A percentile compares a stretch with the other conserved stretches of the same genome.
Evolutionary conservation across 2,329 filamentous ascomycete genomes (phyloP).

Genomic region (Fusarium verticillioides): DNA sequence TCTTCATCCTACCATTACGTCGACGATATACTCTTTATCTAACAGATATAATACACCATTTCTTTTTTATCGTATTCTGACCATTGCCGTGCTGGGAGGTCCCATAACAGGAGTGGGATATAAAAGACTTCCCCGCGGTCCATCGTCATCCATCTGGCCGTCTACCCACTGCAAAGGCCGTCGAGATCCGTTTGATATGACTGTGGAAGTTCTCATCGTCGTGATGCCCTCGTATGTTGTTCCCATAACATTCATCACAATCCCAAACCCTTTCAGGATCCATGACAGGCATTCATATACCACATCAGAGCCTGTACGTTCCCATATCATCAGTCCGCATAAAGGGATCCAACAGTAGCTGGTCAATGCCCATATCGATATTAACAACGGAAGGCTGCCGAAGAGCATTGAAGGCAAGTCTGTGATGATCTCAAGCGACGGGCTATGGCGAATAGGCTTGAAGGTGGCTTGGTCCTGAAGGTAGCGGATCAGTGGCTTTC

Average conservation of each 20-base stretch:
- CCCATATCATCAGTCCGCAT: slow-evolving; percentile 33
- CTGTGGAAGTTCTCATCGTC: not conserved
- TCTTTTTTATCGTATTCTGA: not conserved
- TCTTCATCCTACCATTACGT: not conserved
- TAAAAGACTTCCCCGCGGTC: slow-evolving; percentile 17
- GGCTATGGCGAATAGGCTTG: slow-evolving; percentile 25
- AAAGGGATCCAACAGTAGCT: slow-evolving; percentile 36
- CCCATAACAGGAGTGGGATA: slow-evolving; percentile 14
- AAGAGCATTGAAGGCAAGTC: slow-evolving; percentile 33
- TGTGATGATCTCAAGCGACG: slow-evolving; percentile 20
- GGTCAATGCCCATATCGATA: slow-evolving; percentile 33
- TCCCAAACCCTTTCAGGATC: slow-evolving; percentile 1
- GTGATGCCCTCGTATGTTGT: not conserved
- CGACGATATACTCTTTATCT: not conserved
- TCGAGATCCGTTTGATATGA: slow-evolving; percentile 14
- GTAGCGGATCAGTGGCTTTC: slow-evolving; percentile 22
- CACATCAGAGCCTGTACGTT: slow-evolving; percentile 28
- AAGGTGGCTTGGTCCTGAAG: slow-evolving; percentile 24
- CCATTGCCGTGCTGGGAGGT: not conserved
- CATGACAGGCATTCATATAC: slow-evolving; percentile 18
- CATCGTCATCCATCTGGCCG: slow-evolving; percentile 19
- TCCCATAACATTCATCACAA: not conserved
- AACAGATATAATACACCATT: slow-evolving; percentile 2
- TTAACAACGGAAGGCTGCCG: slow-evolving; percentile 19
- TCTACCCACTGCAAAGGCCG: slow-evolving; percentile 21